Evolutionary conservation across 2,329 filamentous ascomycete genomes (phyloP).

Genomic region (Cordyceps farinosa): DNA sequence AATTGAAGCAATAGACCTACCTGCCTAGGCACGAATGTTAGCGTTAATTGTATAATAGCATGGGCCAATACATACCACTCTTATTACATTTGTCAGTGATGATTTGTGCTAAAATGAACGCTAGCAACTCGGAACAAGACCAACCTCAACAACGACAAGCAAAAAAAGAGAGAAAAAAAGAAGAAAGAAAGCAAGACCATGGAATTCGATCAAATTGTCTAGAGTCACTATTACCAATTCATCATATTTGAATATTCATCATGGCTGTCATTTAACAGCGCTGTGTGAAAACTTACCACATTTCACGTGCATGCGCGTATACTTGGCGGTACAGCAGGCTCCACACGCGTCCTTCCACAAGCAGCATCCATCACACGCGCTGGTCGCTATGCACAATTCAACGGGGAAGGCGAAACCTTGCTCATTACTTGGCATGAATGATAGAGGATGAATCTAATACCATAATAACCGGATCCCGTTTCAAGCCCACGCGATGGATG

Average conservation of each 20-base stretch:
- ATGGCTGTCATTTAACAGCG: not conserved
- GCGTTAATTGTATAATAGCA: not conserved
- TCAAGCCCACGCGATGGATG: slow-evolving; percentile 6
- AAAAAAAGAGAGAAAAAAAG: no score
- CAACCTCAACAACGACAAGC: no score
- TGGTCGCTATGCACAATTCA: not conserved
- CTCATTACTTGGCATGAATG: not conserved
- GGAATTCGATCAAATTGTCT: no score
- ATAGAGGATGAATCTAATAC: not conserved
- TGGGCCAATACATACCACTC: not conserved
- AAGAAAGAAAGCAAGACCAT: no score
- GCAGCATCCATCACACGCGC: not conserved
- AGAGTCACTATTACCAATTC: no score
- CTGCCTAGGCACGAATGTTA: not conserved
- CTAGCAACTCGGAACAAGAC: no score
- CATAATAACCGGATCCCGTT: not conserved
- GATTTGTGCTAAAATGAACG: no score
- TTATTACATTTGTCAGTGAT: not conserved
- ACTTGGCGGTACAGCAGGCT: not conserved
- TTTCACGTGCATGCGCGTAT: slow-evolving; percentile 10
- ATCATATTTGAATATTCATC: no score
- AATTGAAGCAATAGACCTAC: slow-evolving; percentile 2
- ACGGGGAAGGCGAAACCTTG: not conserved
- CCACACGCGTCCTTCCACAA: slow-evolving; percentile 3
- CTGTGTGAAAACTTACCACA: not conserved